Percentiles rank a stretch among this genome's conserved stretches.
Evolutionary conservation across 2,329 filamentous ascomycete species (phyloP).

Genomic region (Aspergillus pseudonomiae): DNA sequence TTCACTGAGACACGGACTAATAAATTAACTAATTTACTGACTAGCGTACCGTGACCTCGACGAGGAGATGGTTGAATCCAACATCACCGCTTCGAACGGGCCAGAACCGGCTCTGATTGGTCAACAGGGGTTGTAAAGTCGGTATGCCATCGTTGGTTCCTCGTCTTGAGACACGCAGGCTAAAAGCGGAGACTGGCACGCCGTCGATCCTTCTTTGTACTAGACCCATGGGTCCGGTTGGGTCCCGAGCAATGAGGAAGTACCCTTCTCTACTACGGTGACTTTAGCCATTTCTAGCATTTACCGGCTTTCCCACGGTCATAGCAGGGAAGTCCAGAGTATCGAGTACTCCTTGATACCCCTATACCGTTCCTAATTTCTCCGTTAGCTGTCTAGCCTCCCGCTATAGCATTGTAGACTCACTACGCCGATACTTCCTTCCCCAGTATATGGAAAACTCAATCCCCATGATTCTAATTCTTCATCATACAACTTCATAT

Average conservation of each 20-base stretch:
- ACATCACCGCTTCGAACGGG: constrained; percentile 2
- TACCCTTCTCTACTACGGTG: too few species aligned
- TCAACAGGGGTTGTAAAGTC: background rate
- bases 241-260: background rate
- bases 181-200: background rate
- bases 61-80: background rate
- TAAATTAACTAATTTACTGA: too few species aligned
- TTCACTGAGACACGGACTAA: background rate
- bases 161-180: background rate
- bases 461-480: background rate
- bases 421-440: background rate
- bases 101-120: background rate
- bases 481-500: background rate
- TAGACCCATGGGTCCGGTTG: background rate
- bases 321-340: background rate
- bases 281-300: too few species aligned
- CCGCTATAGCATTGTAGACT: background rate
- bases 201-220: background rate
- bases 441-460: background rate
- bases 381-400: too few species aligned
- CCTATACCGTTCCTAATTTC: background rate
- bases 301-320: too few species aligned
- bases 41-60: background rate
- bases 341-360: too few species aligned
- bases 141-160: background rate